Base-by-base conservation (phyloP, 495 filamentous ascomycete genomes). In the Aspergillus heteromorphus region DNA sequence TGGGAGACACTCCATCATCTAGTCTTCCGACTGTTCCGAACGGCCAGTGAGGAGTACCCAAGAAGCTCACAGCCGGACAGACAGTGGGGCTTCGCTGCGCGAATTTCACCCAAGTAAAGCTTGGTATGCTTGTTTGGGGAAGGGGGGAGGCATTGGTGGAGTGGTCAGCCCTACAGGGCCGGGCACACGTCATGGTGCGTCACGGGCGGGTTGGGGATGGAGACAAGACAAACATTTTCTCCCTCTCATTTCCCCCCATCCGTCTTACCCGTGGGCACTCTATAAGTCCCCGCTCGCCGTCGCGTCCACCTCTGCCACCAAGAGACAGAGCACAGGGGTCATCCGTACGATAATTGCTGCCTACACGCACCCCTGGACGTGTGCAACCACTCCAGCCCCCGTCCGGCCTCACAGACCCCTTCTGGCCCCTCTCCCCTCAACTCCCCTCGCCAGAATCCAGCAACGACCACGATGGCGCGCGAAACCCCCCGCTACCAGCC, bases 121-220 rank as follows among this genome's bases (percentile, higher is more conserved):
- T 47, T 47, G 43, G 23, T 29, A 27, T 47, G 43, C 43, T 47
- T 47, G 43, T 47, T n/a, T 29, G 43, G 43, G 21, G 43, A 27
- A 1, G 43, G 21, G 11, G 21, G 11, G 7, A 47, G 17, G 23
- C 13, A 29, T 47, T 29, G 43, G 43, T 16, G 11, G 43, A 16
- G 23, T 13, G 3, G 13, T 47, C 43, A 47, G 43, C 43, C 43
- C 43, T 47, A 47, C 16, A 47, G 21, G 43, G 43, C 21, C n/a
- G 42, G 19, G 3, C 23, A 2, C 43, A 47, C 43, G 43, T 29
- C 43, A 47, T 47, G 18, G 17, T 47, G 43, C 19, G 25, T 47
- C 16, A 13, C 4, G 6, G 5, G 11, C 34, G 34, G 11, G 34
- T 3, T n/a, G 42, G 17, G 20, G 42, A 17, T 14, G 40, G n/a